These are phyloP conservation scores for Cyclotella kingstonii DNA, from an alignment of 108 stramenopile genomes.

Conservation along the genomic window DNA sequence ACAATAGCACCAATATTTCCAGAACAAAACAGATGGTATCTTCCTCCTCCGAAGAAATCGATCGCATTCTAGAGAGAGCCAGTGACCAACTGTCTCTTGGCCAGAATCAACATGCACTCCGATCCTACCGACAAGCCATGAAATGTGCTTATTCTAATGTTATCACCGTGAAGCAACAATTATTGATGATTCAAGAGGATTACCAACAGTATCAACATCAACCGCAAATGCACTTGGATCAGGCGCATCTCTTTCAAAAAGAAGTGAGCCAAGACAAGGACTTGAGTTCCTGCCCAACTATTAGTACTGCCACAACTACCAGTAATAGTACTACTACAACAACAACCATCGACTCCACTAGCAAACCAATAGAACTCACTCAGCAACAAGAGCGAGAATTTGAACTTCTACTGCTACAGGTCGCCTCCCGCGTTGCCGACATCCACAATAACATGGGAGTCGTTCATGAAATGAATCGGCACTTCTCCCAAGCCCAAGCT, in stretches of 20 bases:
- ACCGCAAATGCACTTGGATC: background rate
- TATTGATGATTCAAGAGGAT: slow-evolving; percentile 12
- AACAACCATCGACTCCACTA: background rate
- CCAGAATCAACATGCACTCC: slow-evolving; percentile 24
- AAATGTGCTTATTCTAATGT: slow-evolving; percentile 37
- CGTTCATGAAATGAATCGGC: slow-evolving; percentile 36
- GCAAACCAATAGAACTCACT: slow-evolving; percentile 5
- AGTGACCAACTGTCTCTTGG: slow-evolving; percentile 33
- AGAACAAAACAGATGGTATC: slow-evolving; percentile 3
- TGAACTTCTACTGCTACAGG: slow-evolving; percentile 33
- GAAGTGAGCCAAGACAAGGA: slow-evolving; percentile 7
- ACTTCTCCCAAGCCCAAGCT: slow-evolving; percentile 23
- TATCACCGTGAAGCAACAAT: slow-evolving; percentile 22
- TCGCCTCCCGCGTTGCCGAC: slow-evolving; percentile 35
- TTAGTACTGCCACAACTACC: background rate
- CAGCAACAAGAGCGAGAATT: slow-evolving; percentile 26
- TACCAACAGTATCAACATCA: slow-evolving; percentile 6
- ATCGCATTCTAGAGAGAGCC: slow-evolving; percentile 28
- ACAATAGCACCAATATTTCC: background rate
- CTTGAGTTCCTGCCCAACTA: background rate
- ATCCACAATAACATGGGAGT: slow-evolving; percentile 46
- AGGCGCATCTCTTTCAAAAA: too few relatives aligned
- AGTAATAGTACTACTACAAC: background rate
- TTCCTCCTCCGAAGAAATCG: slow-evolving; percentile 22
- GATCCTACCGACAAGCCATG: slow-evolving; percentile 35